Percentiles rank a stretch among this genome's conserved stretches.
phyloP scores from a whole-genome alignment of 768 basidiomycete genomes.

The Pisolithus marmoratus region DNA sequence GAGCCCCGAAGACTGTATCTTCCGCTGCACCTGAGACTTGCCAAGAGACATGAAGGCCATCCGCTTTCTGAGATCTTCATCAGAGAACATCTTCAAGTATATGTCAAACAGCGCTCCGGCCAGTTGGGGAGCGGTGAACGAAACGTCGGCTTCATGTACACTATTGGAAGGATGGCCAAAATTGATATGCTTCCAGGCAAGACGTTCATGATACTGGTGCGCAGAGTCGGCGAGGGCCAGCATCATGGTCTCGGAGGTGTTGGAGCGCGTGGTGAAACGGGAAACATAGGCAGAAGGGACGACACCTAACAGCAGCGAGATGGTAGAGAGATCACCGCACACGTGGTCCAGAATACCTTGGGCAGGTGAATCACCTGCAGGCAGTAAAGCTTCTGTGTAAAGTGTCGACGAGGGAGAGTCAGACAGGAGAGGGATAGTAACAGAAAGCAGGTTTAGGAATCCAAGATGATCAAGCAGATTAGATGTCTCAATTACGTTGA shows the following conservation, averaged over 20 bases:
- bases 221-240: not conserved
- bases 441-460: slow-evolving; percentile 21
- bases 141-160: not conserved
- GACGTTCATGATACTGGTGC: slow-evolving; percentile 17
- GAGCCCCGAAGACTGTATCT: slow-evolving; percentile 10
- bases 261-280: slow-evolving; percentile 27
- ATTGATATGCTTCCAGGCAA: slow-evolving; percentile 21
- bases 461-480: slow-evolving; percentile 28
- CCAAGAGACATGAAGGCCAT: slow-evolving; percentile 4
- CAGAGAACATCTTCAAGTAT: slow-evolving; percentile 25
- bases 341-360: slow-evolving; percentile 16
- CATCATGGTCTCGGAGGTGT: slow-evolving; percentile 18
- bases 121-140: slow-evolving; percentile 19
- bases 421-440: slow-evolving; percentile 18
- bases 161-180: not conserved
- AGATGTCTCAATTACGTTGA: slow-evolving; percentile 31
- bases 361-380: slow-evolving; percentile 6
- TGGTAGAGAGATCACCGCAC: slow-evolving; percentile 23
- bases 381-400: slow-evolving; percentile 25
- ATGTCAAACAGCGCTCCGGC: slow-evolving; percentile 18
- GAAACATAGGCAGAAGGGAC: slow-evolving; percentile 21
- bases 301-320: slow-evolving; percentile 25
- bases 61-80: slow-evolving; percentile 19
- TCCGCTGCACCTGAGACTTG: not conserved
- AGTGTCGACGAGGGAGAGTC: slow-evolving; percentile 18